Conservation (phyloP, 352 stramenopile genomes). For the Lagenidium giganteum region DNA sequence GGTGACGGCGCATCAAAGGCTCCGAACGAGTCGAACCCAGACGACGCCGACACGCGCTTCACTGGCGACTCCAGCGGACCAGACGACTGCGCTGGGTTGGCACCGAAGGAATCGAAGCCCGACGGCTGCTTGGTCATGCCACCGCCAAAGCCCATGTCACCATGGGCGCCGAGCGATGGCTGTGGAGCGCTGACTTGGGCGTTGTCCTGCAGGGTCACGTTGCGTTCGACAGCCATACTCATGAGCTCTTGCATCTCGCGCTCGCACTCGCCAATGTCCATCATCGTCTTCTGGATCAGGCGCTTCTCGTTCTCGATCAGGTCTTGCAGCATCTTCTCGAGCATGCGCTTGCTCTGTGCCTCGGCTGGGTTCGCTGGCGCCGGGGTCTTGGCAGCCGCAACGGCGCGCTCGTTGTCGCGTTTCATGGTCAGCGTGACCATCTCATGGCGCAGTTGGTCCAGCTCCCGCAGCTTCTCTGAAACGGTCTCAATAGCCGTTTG, state of each 20-base stretch:
- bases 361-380: constrained; percentile 18
- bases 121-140: no score
- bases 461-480: constrained; percentile 53
- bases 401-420: constrained; percentile 41
- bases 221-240: not conserved
- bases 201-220: no score
- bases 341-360: constrained; percentile 23
- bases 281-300: constrained; percentile 42
- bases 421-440: constrained; percentile 65
- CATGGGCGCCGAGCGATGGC: no score
- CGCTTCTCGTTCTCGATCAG: constrained; percentile 58
- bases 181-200: no score
- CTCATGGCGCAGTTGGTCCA: constrained; percentile 71
- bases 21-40: constrained; percentile 7
- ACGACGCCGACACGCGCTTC: no score
- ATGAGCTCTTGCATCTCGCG: constrained; percentile 36
- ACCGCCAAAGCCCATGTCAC: not conserved
- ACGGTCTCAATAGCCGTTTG: constrained; percentile 58
- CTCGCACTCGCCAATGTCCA: constrained; percentile 46
- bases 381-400: not conserved
- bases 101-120: no score
- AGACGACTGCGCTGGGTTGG: no score
- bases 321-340: constrained; percentile 45
- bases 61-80: no score
- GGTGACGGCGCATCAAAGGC: not conserved